phyloP scores from a whole-genome alignment of 1,284 basidiomycete species.

The Stygiomarasmius scandens region DNA sequence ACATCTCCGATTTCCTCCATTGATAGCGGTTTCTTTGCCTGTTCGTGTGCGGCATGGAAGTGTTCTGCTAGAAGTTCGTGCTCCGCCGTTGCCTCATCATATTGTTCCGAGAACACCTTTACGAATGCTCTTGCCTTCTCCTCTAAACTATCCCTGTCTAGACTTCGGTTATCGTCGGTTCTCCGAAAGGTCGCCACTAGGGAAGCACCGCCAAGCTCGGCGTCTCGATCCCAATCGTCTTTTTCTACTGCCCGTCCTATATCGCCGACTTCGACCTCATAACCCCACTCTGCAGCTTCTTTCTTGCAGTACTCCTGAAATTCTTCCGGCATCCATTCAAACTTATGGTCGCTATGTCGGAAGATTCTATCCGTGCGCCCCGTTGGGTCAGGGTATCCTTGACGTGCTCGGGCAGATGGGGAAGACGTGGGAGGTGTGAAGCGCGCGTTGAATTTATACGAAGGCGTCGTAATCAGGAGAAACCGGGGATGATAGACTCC shows the following conservation, averaged over 20 bases:
- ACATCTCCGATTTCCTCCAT: slow-evolving; percentile 52
- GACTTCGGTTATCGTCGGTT: slow-evolving; percentile 35
- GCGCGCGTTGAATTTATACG: slow-evolving; percentile 86
- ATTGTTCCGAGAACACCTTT: slow-evolving; percentile 23
- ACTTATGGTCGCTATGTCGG: slow-evolving; percentile 88
- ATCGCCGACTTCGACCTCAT: slow-evolving; percentile 56
- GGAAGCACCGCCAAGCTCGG: slow-evolving; percentile 65
- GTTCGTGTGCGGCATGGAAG: slow-evolving; percentile 52
- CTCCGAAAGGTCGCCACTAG: slow-evolving; percentile 74
- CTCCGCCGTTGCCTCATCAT: slow-evolving; percentile 22
- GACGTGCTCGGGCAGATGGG: slow-evolving; percentile 35
- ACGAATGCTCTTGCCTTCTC: slow-evolving; percentile 36
- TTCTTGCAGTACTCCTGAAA: slow-evolving; percentile 73
- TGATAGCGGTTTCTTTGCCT: slow-evolving; percentile 42
- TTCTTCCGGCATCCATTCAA: slow-evolving; percentile 88
- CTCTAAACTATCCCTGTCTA: slow-evolving; percentile 35
- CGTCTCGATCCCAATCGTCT: slow-evolving; percentile 73
- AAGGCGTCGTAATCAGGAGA: slow-evolving; percentile 88
- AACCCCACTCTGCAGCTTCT: slow-evolving; percentile 76
- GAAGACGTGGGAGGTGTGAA: slow-evolving; percentile 70
- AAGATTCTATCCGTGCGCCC: slow-evolving; percentile 74
- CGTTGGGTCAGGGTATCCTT: slow-evolving; percentile 76
- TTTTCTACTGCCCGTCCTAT: slow-evolving; percentile 59
- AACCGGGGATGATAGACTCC: slow-evolving; percentile 82
- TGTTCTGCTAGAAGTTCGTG: slow-evolving; percentile 59